A percentile compares a stretch with the other conserved stretches of the same genome.
Conservation (phyloP, 106 monocot genomes). For the Cymbidium sinense region DNA sequence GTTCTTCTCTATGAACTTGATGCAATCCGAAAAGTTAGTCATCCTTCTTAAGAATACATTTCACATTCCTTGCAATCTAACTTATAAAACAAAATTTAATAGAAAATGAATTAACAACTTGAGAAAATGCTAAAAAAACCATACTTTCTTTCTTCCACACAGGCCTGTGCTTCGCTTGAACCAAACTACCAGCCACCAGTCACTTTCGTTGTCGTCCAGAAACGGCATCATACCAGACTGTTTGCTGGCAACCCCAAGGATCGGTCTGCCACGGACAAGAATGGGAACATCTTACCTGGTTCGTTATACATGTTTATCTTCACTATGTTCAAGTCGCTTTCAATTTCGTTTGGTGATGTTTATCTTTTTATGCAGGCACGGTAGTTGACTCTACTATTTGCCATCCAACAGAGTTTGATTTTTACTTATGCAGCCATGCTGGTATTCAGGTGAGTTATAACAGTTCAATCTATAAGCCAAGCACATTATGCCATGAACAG, state of each 20-base stretch:
- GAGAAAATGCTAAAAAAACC: background rate
- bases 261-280: constrained; percentile 50
- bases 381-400: constrained; percentile 91
- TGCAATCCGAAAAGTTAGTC: constrained; percentile 75
- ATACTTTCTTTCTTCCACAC: background rate
- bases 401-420: constrained; percentile 90
- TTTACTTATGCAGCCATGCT: constrained; percentile 87
- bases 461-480: constrained; percentile 4
- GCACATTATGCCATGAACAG: background rate
- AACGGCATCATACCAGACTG: constrained; percentile 84
- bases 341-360: background rate
- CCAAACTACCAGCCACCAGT: constrained; percentile 90
- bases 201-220: constrained; percentile 93
- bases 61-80: background rate
- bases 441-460: constrained; percentile 57
- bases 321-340: background rate
- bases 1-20: constrained; percentile 82
- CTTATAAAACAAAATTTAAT: background rate
- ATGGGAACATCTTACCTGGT: constrained; percentile 93
- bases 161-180: constrained; percentile 89
- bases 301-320: constrained; percentile 18
- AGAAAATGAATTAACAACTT: background rate
- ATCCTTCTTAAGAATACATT: background rate
- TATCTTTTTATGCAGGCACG: constrained; percentile 47
- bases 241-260: constrained; percentile 86